Evolutionary conservation across 306 rosid genomes (phyloP).

Genomic region (Betula pendula): DNA sequence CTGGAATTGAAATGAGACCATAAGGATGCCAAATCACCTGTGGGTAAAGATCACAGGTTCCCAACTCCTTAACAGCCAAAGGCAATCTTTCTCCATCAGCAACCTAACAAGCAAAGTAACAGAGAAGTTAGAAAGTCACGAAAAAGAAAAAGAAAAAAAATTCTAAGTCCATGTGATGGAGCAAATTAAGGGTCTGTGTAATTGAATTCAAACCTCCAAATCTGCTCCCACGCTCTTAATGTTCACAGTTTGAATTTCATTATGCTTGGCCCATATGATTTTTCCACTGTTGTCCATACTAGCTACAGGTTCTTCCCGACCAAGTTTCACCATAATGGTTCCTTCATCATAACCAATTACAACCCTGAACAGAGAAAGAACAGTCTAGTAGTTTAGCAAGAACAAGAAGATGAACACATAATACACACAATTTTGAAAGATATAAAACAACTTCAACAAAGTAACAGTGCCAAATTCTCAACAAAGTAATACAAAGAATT

Average conservation of each 20-base stretch:
- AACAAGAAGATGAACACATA: conserved; percentile 4
- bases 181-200: conserved; percentile 4
- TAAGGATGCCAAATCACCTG: conserved; percentile 57
- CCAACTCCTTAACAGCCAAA: conserved; percentile 94
- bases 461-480: background rate
- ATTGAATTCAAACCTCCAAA: conserved; percentile 62
- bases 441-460: background rate
- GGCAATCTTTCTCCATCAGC: conserved; percentile 98
- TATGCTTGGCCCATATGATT: conserved; percentile 97
- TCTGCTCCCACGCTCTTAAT: conserved; percentile 95
- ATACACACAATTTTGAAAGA: background rate
- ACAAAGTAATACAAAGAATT: background rate
- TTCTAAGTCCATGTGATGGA: conserved; percentile 1
- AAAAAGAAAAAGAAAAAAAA: conserved; percentile 13
- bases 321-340: conserved; percentile 98
- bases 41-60: conserved; percentile 98
- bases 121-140: conserved; percentile 17
- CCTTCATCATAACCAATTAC: conserved; percentile 99
- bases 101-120: conserved; percentile 52
- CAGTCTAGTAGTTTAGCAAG: background rate
- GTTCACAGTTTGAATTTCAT: conserved; percentile 96
- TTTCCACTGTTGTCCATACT: conserved; percentile 99
- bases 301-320: conserved; percentile 97
- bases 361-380: conserved; percentile 54
- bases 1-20: conserved; percentile 19